These are phyloP conservation scores for Trametes sanguinea DNA, from an alignment of 768 basidiomycete species.

Conservation along the genomic window DNA sequence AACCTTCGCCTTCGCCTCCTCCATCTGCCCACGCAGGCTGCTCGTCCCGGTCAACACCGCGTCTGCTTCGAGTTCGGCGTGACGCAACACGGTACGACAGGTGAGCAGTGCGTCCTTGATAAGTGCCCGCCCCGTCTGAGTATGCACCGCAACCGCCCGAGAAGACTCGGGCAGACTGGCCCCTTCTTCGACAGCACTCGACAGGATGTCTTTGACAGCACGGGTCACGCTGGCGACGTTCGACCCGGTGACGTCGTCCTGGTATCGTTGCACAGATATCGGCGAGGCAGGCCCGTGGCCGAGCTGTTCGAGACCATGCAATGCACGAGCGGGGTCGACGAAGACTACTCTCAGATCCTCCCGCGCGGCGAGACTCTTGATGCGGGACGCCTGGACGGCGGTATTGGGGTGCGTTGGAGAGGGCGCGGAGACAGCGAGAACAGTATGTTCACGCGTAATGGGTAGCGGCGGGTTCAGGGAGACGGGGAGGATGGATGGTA, in stretches of 20 bases:
- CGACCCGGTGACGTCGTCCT: conserved; percentile 61
- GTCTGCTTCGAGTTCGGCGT: conserved; percentile 24
- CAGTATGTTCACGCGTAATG: conserved; percentile 22
- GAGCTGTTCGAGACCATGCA: conserved; percentile 52
- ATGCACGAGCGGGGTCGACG: conserved; percentile 61
- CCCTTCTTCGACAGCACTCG: conserved; percentile 3
- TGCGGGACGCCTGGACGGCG: conserved; percentile 10
- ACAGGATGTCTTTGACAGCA: conserved; percentile 33
- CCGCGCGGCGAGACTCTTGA: conserved; percentile 30
- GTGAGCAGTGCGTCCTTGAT: conserved; percentile 23
- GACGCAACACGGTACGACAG: conserved; percentile 14
- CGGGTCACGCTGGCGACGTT: conserved; percentile 52
- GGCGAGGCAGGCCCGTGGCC: conserved; percentile 47
- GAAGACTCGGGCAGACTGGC: background rate
- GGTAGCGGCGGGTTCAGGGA: conserved; percentile 23
- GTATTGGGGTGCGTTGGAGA: conserved; percentile 15
- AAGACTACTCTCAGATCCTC: conserved; percentile 41
- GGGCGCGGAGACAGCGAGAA: conserved; percentile 33
- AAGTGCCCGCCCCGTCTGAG: conserved; percentile 25
- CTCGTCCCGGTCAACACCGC: conserved; percentile 15
- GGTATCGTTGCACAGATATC: conserved; percentile 61
- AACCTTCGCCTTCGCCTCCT: conserved; percentile 26
- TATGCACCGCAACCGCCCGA: conserved; percentile 16
- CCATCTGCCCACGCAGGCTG: conserved; percentile 24
- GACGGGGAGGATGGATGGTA: conserved; percentile 38